Percentiles rank a stretch among this genome's conserved stretches.
These are phyloP conservation scores for Pseudozyma hubeiensis DNA, from an alignment of 1,284 basidiomycete genomes.

Conservation along the genomic window DNA sequence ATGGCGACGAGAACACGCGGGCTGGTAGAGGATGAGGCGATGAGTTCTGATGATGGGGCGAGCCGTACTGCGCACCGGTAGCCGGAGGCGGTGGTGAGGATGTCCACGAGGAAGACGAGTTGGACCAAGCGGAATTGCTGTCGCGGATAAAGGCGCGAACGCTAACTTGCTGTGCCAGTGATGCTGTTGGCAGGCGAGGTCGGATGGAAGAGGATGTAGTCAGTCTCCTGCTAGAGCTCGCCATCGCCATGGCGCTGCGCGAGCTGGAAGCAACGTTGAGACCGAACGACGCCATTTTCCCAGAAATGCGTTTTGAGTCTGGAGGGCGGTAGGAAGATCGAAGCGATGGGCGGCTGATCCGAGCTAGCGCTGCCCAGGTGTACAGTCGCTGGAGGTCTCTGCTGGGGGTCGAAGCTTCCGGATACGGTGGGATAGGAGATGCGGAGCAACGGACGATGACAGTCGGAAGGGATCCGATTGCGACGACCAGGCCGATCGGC, in stretches of 20 bases:
- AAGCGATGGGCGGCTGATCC: neutral
- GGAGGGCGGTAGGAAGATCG: no score
- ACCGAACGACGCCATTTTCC: conserved; percentile 24
- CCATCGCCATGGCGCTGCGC: conserved; percentile 8
- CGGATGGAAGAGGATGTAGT: conserved; percentile 11
- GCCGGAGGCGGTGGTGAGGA: conserved; percentile 9
- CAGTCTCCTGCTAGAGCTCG: conserved; percentile 6
- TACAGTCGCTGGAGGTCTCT: no score
- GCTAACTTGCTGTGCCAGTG: neutral
- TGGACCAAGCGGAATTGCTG: conserved; percentile 28
- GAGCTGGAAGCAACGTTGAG: conserved; percentile 29
- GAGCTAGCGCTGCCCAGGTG: neutral
- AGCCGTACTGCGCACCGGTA: conserved; percentile 1
- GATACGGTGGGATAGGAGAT: no score
- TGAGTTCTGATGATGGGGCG: conserved; percentile 6
- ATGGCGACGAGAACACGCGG: conserved; percentile 21
- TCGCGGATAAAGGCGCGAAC: conserved; percentile 35
- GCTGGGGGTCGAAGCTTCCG: no score
- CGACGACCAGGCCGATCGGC: neutral
- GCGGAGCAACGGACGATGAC: no score
- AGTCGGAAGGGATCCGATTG: no score
- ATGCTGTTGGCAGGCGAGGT: conserved; percentile 4
- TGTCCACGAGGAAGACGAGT: conserved; percentile 29
- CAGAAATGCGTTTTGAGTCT: neutral
- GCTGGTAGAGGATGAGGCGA: conserved; percentile 31